These are phyloP conservation scores for Talaromyces sp. DNA, from an alignment of 2,329 filamentous ascomycete genomes.

Conservation along the genomic window DNA sequence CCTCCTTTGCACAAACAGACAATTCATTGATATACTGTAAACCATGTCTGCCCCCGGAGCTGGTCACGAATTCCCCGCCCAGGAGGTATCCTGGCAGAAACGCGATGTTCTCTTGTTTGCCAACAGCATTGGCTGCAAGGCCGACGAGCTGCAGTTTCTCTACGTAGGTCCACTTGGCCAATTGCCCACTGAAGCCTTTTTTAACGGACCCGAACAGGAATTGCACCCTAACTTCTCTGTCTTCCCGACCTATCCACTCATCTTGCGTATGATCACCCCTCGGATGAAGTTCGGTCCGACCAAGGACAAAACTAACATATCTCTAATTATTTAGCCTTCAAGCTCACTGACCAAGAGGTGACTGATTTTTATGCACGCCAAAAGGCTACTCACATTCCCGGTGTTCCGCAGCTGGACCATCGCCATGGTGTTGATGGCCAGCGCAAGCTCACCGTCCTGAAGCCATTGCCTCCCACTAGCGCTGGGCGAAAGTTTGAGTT, in stretches of 20 bases:
- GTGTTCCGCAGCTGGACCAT: conserved; percentile 74
- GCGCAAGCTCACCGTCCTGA: conserved; percentile 75
- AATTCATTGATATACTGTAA: background rate
- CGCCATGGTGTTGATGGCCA: conserved; percentile 80
- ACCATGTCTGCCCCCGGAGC: conserved; percentile 57
- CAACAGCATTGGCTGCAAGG: conserved; percentile 79
- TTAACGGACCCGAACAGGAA: conserved; percentile 59
- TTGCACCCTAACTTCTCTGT: conserved; percentile 82
- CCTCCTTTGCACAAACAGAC: background rate
- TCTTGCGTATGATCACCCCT: conserved; percentile 64
- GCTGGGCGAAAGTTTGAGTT: conserved; percentile 74
- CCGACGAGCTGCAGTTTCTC: conserved; percentile 90
- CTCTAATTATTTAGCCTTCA: conserved; percentile 63
- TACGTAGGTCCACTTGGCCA: conserved; percentile 63
- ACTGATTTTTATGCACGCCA: conserved; percentile 80
- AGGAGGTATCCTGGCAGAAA: conserved; percentile 81
- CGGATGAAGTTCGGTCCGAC: background rate
- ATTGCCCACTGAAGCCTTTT: background rate
- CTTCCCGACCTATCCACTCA: conserved; percentile 85
- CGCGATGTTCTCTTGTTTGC: conserved; percentile 88
- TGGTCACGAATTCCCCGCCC: conserved; percentile 77
- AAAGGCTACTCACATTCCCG: conserved; percentile 68
- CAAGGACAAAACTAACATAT: conserved; percentile 38
- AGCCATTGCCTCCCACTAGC: conserved; percentile 72
- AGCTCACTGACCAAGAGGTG: conserved; percentile 73